Evolutionary conservation across 306 rosid genomes (phyloP), one percentile per base, ranked within the genome.

Genomic region (Crataegus laevigata): DNA sequence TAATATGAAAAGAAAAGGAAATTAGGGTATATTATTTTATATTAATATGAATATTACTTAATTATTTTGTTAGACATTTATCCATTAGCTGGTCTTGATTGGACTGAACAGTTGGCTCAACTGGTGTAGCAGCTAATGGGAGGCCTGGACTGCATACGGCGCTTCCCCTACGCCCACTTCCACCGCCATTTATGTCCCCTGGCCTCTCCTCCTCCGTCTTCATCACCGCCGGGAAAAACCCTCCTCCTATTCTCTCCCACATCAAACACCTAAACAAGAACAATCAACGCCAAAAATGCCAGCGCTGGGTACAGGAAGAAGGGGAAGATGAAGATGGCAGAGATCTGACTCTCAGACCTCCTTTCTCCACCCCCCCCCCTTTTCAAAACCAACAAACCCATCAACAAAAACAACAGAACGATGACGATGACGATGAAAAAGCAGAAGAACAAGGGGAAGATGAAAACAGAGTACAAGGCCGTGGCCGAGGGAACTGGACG

Each of bases 91-190:
- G 26, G 19, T 60, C 12, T 58, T 59, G 28, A 25, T 42, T 12
- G 51, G 77, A 34, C 68, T 26, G 68, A 26, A 43, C 52, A 43
- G 59, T 21, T 7, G 19, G 59, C 59, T 69, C 45, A 25, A 32
- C 59, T 68, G 72, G 47, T 38, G 26, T 18, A 38, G 59, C 18
- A 52, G 74, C 80, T 42, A 79, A 88, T 91, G 96, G 84, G 64
- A 70, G 82, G 86, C 74, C 52, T 81, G 78, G 84, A 82, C 72
- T 78, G 81, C 67, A 30, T 80, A 18, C 60, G 77, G 77, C 85
- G 84, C 66, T 79, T 68, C 64, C 59, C 69, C 62, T 66, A 72
- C 69, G 58, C 74, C 68, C 84, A 8, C 17, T 77, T 36, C 43
- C 75, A 55, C 66, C 34, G 12, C 51, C 66, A 57, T 64, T 73